Conservation (phyloP, 306 rosid species). For the Lathyrus aphaca region DNA sequence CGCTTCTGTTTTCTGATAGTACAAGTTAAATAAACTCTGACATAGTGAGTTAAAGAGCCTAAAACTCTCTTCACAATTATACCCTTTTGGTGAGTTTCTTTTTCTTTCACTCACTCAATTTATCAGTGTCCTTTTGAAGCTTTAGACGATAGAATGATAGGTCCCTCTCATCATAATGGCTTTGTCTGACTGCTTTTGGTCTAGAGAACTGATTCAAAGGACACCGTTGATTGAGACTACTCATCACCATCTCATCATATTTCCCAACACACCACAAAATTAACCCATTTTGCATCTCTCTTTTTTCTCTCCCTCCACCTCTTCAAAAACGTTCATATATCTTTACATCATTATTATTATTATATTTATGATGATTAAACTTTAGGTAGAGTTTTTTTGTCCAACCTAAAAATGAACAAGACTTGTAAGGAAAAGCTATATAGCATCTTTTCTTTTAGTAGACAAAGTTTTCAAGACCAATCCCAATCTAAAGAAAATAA, state of each 20-base stretch:
- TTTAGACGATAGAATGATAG: slow-evolving; percentile 62
- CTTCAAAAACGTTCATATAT: background rate
- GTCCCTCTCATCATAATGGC: slow-evolving; percentile 88
- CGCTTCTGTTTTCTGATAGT: background rate
- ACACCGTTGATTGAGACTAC: slow-evolving; percentile 85
- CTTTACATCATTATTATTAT: background rate
- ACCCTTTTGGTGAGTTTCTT: slow-evolving; percentile 37
- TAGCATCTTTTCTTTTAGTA: slow-evolving; percentile 34
- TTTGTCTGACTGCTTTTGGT: slow-evolving; percentile 93
- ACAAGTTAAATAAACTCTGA: slow-evolving; percentile 10
- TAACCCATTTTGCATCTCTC: slow-evolving; percentile 42
- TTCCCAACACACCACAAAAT: slow-evolving; percentile 56
- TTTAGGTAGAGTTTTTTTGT: slow-evolving; percentile 25
- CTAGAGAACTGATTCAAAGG: slow-evolving; percentile 95
- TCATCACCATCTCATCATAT: slow-evolving; percentile 72
- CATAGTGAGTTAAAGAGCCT: slow-evolving; percentile 22
- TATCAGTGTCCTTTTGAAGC: slow-evolving; percentile 51
- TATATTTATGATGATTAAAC: background rate
- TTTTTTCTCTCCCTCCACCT: slow-evolving; percentile 15
- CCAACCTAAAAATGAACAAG: slow-evolving; percentile 22
- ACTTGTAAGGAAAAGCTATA: slow-evolving; percentile 30
- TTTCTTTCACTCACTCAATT: slow-evolving; percentile 36
- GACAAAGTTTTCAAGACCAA: slow-evolving; percentile 36
- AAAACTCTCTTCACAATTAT: background rate
- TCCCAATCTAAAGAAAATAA: slow-evolving; percentile 30